Conservation (phyloP, 352 stramenopile species). For the Pythium oligandrum region DNA sequence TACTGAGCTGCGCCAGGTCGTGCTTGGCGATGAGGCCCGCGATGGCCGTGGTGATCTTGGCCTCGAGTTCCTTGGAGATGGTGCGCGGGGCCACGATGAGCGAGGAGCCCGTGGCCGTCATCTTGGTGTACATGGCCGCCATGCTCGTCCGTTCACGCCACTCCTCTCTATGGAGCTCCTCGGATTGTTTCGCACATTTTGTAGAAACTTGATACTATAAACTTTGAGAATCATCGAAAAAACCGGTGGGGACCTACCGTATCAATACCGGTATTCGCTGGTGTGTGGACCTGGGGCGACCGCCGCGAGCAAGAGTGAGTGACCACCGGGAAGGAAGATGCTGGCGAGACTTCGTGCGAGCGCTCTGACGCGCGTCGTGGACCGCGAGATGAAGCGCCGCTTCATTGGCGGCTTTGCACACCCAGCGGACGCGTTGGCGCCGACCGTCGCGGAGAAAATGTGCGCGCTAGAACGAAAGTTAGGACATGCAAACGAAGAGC, state of each 20-base stretch:
- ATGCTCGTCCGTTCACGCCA: conserved; percentile 5
- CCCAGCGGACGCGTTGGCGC: conserved; percentile 13
- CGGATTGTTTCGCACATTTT: too few species aligned
- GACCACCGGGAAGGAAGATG: conserved; percentile 18
- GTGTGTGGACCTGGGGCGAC: conserved; percentile 13
- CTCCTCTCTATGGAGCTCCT: too few species aligned
- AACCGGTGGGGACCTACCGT: not conserved
- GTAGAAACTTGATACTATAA: too few species aligned
- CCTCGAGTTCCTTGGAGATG: conserved; percentile 81
- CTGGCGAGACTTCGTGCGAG: conserved; percentile 26
- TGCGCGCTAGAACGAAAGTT: conserved; percentile 3
- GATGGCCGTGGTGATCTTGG: conserved; percentile 71
- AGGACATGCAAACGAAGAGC: conserved; percentile 1
- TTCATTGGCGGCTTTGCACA: conserved; percentile 28
- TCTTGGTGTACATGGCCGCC: conserved; percentile 46
- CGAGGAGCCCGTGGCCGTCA: conserved; percentile 40
- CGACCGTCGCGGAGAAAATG: conserved; percentile 30
- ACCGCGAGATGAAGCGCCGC: conserved; percentile 14
- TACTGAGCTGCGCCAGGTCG: conserved; percentile 63
- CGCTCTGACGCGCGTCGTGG: conserved; percentile 14
- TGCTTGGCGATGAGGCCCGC: conserved; percentile 57
- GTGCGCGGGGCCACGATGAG: conserved; percentile 56
- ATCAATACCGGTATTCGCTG: conserved; percentile 6
- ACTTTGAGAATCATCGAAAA: too few species aligned
- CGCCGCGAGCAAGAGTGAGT: not conserved